Evolutionary conservation across 2,329 filamentous ascomycete genomes (phyloP).

Genomic region (Epichloe aotearoae): DNA sequence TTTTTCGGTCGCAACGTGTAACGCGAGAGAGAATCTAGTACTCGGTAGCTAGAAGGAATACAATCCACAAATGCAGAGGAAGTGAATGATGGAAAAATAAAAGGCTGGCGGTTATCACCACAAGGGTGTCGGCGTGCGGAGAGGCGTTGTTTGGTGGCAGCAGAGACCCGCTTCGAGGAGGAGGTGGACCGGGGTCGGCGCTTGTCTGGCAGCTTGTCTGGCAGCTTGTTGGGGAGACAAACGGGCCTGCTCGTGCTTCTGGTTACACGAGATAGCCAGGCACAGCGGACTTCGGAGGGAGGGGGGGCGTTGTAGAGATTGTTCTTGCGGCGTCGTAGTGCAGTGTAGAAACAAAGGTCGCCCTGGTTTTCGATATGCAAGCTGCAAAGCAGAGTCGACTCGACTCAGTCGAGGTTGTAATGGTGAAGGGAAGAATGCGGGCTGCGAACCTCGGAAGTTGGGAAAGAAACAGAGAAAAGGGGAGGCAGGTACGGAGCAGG

Average conservation of each 20-base stretch:
- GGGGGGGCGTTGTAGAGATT: background rate
- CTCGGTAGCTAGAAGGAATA: too few species aligned
- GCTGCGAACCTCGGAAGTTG: background rate
- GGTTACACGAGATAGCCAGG: conserved; percentile 2
- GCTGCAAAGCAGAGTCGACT: background rate
- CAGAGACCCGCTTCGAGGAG: conserved; percentile 2
- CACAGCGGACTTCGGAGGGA: background rate
- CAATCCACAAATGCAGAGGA: conserved; percentile 9
- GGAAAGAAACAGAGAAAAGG: background rate
- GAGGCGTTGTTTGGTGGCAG: background rate
- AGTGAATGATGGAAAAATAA: conserved; percentile 3
- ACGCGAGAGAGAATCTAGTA: conserved; percentile 3
- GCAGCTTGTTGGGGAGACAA: background rate
- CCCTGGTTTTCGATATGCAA: background rate
- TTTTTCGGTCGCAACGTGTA: conserved; percentile 17
- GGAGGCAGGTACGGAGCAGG: background rate
- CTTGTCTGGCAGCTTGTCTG: conserved; percentile 4
- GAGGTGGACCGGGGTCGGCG: conserved; percentile 5
- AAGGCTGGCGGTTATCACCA: conserved; percentile 2
- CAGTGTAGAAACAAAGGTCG: background rate
- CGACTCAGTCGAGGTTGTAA: background rate
- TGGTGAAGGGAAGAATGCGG: background rate
- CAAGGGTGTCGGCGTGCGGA: conserved; percentile 1
- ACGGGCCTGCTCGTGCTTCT: conserved; percentile 2
- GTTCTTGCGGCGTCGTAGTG: background rate